phyloP scores from a whole-genome alignment of 2,329 filamentous ascomycete species.

The Fusarium poae region DNA sequence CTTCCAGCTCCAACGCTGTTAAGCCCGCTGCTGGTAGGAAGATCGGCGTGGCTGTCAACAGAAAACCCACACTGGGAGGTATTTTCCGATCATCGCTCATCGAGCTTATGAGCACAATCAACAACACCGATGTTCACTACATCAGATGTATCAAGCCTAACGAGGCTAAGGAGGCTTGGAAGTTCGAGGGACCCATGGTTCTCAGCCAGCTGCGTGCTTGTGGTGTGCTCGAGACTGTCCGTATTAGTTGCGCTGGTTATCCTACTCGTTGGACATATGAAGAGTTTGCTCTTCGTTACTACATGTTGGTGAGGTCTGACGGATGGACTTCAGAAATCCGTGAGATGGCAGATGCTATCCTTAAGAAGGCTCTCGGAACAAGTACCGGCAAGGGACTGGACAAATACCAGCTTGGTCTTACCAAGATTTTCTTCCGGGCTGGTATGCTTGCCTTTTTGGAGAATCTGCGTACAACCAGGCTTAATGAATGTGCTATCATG shows the following conservation, averaged over 20 bases:
- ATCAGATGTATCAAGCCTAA: slow-evolving; percentile 99
- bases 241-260: slow-evolving; percentile 97
- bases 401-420: slow-evolving; percentile 97
- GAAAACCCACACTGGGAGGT: slow-evolving; percentile 95
- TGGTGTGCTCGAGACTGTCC: slow-evolving; percentile 97
- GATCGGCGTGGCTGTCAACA: slow-evolving; percentile 90
- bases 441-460: slow-evolving; percentile 99
- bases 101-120: slow-evolving; percentile 97
- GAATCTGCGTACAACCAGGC: slow-evolving; percentile 87
- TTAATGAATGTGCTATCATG: slow-evolving; percentile 95
- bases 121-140: slow-evolving; percentile 97
- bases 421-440: slow-evolving; percentile 99
- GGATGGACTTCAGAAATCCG: slow-evolving; percentile 95
- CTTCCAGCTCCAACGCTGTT: slow-evolving; percentile 76
- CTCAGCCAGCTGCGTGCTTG: slow-evolving; percentile 96
- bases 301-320: slow-evolving; percentile 92
- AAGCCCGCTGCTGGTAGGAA: slow-evolving; percentile 85
- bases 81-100: slow-evolving; percentile 99
- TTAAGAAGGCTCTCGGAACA: slow-evolving; percentile 87
- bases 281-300: slow-evolving; percentile 96
- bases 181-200: slow-evolving; percentile 99
- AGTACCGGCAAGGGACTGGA: slow-evolving; percentile 80
- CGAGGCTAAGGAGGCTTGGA: slow-evolving; percentile 95
- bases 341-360: slow-evolving; percentile 92
- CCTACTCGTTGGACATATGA: slow-evolving; percentile 99